phyloP scores from a whole-genome alignment of 2,329 filamentous ascomycete genomes.

The Lecanicillium sp. region DNA sequence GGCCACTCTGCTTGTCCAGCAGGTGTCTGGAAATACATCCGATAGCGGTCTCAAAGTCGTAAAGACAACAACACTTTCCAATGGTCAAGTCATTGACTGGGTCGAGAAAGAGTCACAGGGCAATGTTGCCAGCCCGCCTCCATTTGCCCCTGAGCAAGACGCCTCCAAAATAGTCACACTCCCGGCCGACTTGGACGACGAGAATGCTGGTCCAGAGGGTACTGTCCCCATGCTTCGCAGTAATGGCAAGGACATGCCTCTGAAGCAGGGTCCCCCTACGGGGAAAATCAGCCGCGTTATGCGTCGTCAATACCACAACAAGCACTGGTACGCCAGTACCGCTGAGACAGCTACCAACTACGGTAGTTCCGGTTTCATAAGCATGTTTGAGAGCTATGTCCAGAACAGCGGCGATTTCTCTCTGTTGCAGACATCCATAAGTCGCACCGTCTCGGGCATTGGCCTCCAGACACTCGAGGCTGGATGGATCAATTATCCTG shows the following conservation, averaged over 20 bases:
- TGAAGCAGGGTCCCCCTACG: constrained; percentile 1
- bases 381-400: constrained; percentile 8
- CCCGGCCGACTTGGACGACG: constrained; percentile 3
- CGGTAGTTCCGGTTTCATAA: constrained; percentile 5
- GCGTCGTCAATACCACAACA: constrained; percentile 5
- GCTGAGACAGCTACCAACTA: constrained; percentile 2
- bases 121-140: constrained; percentile 5
- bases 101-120: constrained; percentile 8
- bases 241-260: neutral
- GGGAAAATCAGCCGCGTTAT: neutral
- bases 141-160: neutral
- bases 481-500: constrained; percentile 10
- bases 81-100: constrained; percentile 11
- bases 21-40: no score
- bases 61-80: constrained; percentile 10
- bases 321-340: constrained; percentile 8
- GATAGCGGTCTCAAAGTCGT: constrained; percentile 6
- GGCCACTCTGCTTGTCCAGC: constrained; percentile 5
- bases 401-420: constrained; percentile 9
- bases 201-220: constrained; percentile 5
- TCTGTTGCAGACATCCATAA: constrained; percentile 9
- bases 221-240: constrained; percentile 11
- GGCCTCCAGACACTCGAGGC: constrained; percentile 9
- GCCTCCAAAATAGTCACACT: neutral
- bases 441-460: constrained; percentile 1